Conservation (phyloP, 202 grass and related monocot species). For the Alloteropsis angusta region DNA sequence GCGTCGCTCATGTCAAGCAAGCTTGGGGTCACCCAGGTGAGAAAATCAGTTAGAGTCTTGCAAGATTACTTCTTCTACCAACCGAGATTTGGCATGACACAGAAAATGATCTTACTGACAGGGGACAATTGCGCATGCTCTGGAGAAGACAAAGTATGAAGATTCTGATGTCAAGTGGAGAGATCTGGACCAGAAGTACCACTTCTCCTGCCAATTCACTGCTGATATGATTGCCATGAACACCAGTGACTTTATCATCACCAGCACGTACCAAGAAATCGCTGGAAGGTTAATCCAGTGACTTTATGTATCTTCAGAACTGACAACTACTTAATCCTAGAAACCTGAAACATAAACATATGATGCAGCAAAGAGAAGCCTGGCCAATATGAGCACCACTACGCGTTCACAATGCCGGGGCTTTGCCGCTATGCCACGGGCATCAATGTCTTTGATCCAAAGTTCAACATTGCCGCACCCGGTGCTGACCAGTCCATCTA, state of each 20-base stretch:
- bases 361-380: slow-evolving; percentile 75
- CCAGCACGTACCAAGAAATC: slow-evolving; percentile 95
- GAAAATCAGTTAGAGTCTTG: background rate
- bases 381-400: slow-evolving; percentile 77
- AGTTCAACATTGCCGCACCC: slow-evolving; percentile 92
- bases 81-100: background rate
- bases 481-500: slow-evolving; percentile 88
- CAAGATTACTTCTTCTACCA: background rate
- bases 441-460: slow-evolving; percentile 84
- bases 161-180: slow-evolving; percentile 95
- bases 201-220: slow-evolving; percentile 96
- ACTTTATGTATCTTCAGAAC: background rate
- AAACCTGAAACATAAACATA: background rate
- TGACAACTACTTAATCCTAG: background rate
- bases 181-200: slow-evolving; percentile 77
- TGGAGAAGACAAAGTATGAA: slow-evolving; percentile 94
- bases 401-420: slow-evolving; percentile 80
- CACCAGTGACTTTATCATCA: slow-evolving; percentile 84
- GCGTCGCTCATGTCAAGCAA: slow-evolving; percentile 81
- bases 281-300: slow-evolving; percentile 57
- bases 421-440: slow-evolving; percentile 72
- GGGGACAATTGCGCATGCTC: slow-evolving; percentile 96
- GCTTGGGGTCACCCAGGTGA: slow-evolving; percentile 83
- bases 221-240: slow-evolving; percentile 99
- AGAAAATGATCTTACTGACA: slow-evolving; percentile 7